Percentiles rank a stretch among this genome's conserved stretches.
phyloP scores from a whole-genome alignment of 768 basidiomycete genomes.

The Calocybe gangraenosa region DNA sequence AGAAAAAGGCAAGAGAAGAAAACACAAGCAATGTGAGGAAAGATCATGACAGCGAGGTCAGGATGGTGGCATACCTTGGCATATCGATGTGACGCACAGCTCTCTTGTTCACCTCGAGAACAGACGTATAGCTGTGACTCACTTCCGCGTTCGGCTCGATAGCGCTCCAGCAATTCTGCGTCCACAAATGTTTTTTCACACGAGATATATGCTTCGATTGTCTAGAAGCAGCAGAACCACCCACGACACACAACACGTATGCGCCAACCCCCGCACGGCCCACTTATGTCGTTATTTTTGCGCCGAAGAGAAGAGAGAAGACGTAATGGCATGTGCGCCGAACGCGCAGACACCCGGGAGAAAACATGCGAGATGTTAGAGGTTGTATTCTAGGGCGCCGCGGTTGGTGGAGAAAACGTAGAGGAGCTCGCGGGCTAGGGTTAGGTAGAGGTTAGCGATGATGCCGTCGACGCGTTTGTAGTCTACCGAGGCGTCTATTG shows the following conservation, averaged over 20 bases:
- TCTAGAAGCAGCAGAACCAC: constrained; percentile 61
- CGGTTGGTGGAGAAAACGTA: constrained; percentile 52
- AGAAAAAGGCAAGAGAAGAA: no score
- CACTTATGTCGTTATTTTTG: constrained; percentile 58
- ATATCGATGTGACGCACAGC: no score
- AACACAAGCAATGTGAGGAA: no score
- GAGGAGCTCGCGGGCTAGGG: constrained; percentile 53
- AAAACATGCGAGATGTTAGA: constrained; percentile 72
- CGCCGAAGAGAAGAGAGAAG: constrained; percentile 27
- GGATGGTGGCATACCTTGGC: no score
- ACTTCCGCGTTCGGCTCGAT: no score
- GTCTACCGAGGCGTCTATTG: no score
- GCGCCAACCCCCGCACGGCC: constrained; percentile 68
- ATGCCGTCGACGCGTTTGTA: constrained; percentile 48
- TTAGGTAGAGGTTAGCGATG: constrained; percentile 53
- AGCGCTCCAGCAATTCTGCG: no score
- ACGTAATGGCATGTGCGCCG: constrained; percentile 45
- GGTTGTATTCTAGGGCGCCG: constrained; percentile 33
- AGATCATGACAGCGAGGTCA: no score
- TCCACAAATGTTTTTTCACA: no score
- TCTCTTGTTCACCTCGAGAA: no score
- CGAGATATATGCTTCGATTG: no score
- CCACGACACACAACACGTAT: constrained; percentile 65
- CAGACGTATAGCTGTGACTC: no score
- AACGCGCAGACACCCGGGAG: constrained; percentile 62